Evolutionary conservation across 2,329 filamentous ascomycete genomes (phyloP), one percentile per base, ranked within the genome.

Genomic region (Chalara sp.): DNA sequence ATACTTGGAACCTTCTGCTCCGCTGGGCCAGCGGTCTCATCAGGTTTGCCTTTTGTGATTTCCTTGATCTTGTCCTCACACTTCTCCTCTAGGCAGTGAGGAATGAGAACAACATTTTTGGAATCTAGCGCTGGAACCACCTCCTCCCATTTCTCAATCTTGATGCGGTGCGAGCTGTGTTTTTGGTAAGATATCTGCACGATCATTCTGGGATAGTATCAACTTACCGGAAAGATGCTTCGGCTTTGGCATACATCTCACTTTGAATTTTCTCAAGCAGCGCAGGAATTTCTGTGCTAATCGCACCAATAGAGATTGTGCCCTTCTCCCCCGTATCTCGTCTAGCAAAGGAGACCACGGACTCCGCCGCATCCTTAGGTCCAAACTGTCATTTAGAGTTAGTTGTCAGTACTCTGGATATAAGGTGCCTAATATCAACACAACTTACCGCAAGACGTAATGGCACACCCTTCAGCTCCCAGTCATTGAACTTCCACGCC

Each of bases 401-500:
- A 21, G 21, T 21, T 21, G 21, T 21, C 21, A 21, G 21, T 21
- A 21, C 21, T 21, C 21, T 21, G 21, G 21, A 21, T 21, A 21
- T 21, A 21, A 21, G 21, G 3, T 21, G 21, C 3, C 21, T 21
- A 21, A 21, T 21, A 21, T 21, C 21, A 21, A 21, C 21, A 21
- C 21, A 21, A 21, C 21, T 21, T 21, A 21, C 21, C 21, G 2
- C 93, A 53, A 99, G 79, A 53, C 93, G 87, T 37, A 99, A 80
- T 44, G 95, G 93, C 41, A 97, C 87, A 67, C 95, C 93, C 72
- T 92, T 95, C 62, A 97, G 79, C 70, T 99, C 95, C 89, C 90
- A 96, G 72, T 99, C 91, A 72, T 95, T 95, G 77, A 99, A 99
- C 72, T 99, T 99, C 84, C 87, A 97, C 58, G 89, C 90, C 39